Evolutionary conservation across 352 stramenopile species (phyloP), one percentile per base, ranked within the genome.

Genomic region (Pythium periplocum): DNA sequence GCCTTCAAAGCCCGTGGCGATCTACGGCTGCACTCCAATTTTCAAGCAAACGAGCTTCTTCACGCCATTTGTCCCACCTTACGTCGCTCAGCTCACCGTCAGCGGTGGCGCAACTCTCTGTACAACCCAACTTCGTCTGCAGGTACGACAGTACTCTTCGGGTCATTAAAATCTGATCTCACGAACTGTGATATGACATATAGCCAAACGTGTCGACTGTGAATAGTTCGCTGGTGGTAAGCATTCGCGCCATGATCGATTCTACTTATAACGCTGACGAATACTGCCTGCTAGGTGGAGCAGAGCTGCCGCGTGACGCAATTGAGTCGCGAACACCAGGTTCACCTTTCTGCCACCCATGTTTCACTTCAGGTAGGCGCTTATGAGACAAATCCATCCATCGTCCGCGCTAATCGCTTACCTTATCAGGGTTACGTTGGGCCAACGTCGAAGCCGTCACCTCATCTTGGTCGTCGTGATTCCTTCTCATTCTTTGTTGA

Each of bases 11-110:
- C 73, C 76, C 1, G 73, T 88, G 32, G 73, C 78, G 52, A 81
- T 90, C 46, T 90, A 86, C 53, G 79, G 79, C 11, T 93, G 83
- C 63, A 90, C 83, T 10, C 74, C 79, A 11, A 78, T 93, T 26
- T 93, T 83, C 40, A 53, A 83, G 37, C 30, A 69, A 41, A 86
- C 75, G 0, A 68, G 69, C 0, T 67, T 68, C 48, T 69, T 66
- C 31, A 64, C 71, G 3, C 57, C 48, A 10, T 93, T 93, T 44
- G 34, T 93, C 5, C 83, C 79, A 4, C 55, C 68, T 33, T 74
- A 72, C 12, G 60, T 86, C 43, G 73, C 60, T 0, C 71, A 87
- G 52, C 53, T 90, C n/a, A 83, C 87, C 42, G 64, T 90, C 6
- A 90, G 62, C 10, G 83, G 79, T 12, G 83, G 83, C 12, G 74